Base-by-base conservation (phyloP, 768 basidiomycete genomes). In the Multifurca ochricompacta region DNA sequence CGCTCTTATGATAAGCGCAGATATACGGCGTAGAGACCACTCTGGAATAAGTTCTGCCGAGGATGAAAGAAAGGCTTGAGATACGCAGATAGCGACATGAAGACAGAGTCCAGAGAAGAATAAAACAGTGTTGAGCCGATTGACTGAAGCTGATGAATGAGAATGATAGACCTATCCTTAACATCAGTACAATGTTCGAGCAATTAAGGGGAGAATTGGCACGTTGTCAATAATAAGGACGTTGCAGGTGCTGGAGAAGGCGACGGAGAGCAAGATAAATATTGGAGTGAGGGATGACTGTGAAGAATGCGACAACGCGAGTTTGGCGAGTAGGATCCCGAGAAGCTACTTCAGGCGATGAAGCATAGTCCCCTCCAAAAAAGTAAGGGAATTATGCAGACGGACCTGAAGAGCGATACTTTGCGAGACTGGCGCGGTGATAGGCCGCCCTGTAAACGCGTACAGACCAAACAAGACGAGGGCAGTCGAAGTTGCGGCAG, bases 371-470 rank as follows among this genome's bases (percentile, higher is more conserved):
- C n/a, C n/a, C n/a, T n/a, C n/a, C n/a, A 30, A 16, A 23, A 21
- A 23, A 6, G 16, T 8, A 27, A 9, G 16, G 16, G 18, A 39
- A 43, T 23, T 3, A 34, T 9, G 18, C 7, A 4, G 48, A 62
- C 63, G 39, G 60, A 74, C 74, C 60, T 72, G 71, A 9, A 73
- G 63, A 27, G 66, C 35, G 18, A 61, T 51, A 34, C 64, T 64
- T 42, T 74, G 66, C 66, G 66, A 73, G 36, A 66, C 62, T 6
- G 59, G 25, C 13, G 61, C 48, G 32, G 65, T 50, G 42, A 66
- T 56, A 7, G 46, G 47, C 51, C 62, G 60, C 39, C 61, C 63
- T 2, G 58, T 50, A 36, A 67, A 43, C 23, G 46, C 59, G 18
- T 51, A 53, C 27, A 42, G 21, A 19, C 39, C 46, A 31, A 51